Evolutionary conservation across 108 stramenopile species (phyloP), one percentile per base, ranked within the genome.

Genomic region (Parietichytrium sp.): DNA sequence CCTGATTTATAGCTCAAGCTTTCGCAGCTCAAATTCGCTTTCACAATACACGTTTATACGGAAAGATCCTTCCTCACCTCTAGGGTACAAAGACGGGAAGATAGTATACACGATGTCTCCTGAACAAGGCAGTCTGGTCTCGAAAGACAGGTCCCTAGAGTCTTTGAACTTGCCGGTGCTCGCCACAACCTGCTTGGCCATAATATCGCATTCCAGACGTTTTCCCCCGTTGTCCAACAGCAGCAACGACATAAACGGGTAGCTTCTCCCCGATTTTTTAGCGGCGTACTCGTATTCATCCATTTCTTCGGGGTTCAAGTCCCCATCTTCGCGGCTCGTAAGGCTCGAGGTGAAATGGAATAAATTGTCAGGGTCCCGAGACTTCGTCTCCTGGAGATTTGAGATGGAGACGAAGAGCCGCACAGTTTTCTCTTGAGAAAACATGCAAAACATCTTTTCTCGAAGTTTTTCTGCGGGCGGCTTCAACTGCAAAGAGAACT

Each of bases 101-200:
- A 72, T 72, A 33, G 61, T 72, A 42, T 72, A 72, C 61, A 42
- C 45, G 15, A 72, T 20, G 42, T 72, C 61, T 6, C 38, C 18
- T n/a, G 15, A 45, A 25, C 61, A 72, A 0, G 61, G 61, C 10
- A 72, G 61, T 42, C 45, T 72, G n/a, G 0, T 72, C 61, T 72
- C 61, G 45, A 72, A 72, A n/a, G 61, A 72, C 38, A 72, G 61
- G 20, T 72, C 61, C 8, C 61, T 33, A 10, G 61, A 72, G 33
- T 72, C 61, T 25, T 72, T 72, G 61, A 45, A 72, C 42, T 72
- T 72, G 38, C 61, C 61, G 38, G 61, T 72, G 61, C 61, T 72
- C 20, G 61, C 61, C 33, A 72, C 61, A 15, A 72, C 61, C 10
- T 33, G 45, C 8, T 72, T 72, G 61, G 61, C 61, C 10, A 25